Evolutionary conservation across 768 basidiomycete species (phyloP).

Genomic region (Galerina marginata): DNA sequence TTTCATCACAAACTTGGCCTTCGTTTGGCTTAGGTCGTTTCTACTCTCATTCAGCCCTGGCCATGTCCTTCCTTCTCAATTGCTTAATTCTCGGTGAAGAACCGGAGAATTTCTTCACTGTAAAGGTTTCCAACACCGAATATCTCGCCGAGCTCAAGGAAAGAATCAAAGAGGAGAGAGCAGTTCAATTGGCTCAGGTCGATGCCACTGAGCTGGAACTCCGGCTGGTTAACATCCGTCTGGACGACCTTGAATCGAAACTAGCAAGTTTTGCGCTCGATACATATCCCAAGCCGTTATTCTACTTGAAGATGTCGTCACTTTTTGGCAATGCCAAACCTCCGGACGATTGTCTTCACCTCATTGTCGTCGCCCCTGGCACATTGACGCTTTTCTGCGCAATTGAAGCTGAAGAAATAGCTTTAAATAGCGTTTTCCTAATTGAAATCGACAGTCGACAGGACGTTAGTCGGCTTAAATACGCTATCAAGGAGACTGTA

Average conservation of each 20-base stretch:
- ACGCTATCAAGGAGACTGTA: too few species aligned
- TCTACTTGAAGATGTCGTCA: too few species aligned
- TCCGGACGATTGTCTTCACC: too few species aligned
- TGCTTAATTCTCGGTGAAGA: conserved; percentile 19
- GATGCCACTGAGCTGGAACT: conserved; percentile 19
- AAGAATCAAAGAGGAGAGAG: conserved; percentile 20
- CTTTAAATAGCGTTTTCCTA: too few species aligned
- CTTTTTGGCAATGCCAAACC: too few species aligned
- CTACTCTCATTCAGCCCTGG: background rate
- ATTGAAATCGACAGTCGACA: too few species aligned
- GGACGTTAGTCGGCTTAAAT: too few species aligned
- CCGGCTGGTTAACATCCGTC: conserved; percentile 16
- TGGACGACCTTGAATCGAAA: background rate
- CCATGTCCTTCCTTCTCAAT: conserved; percentile 17
- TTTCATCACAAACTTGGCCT: too few species aligned
- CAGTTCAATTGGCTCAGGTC: conserved; percentile 8
- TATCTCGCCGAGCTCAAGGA: conserved; percentile 19
- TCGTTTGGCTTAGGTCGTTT: too few species aligned
- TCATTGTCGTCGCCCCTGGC: too few species aligned
- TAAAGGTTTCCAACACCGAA: conserved; percentile 22
- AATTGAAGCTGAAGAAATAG: too few species aligned
- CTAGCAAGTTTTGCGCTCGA: background rate
- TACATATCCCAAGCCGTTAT: background rate
- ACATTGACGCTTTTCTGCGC: too few species aligned
- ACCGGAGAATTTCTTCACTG: conserved; percentile 16